These are phyloP conservation scores for Solidago caesia DNA, from an alignment of 129 eudicot genomes.

Conservation along the genomic window DNA sequence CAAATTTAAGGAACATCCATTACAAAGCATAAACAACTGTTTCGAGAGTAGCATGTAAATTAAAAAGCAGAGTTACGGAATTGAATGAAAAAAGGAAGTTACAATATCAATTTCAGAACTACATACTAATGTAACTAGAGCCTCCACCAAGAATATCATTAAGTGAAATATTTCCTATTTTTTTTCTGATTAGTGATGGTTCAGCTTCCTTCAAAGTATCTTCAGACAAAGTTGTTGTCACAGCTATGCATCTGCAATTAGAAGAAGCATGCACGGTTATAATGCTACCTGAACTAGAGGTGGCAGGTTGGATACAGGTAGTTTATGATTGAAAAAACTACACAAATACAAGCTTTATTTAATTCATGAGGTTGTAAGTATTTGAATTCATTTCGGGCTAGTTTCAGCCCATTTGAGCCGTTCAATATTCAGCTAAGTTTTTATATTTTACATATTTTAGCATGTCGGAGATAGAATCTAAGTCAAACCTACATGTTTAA, in stretches of 20 bases:
- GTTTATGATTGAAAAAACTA: conserved; percentile 4
- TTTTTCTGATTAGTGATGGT: conserved; percentile 77
- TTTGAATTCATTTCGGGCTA: background rate
- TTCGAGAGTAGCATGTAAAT: conserved; percentile 28
- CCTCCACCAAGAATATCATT: conserved; percentile 90
- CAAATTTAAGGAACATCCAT: conserved; percentile 30
- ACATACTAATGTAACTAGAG: conserved; percentile 82
- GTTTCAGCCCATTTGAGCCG: background rate
- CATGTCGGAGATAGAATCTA: background rate
- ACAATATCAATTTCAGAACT: conserved; percentile 38
- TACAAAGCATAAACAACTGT: conserved; percentile 37
- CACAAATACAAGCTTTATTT: background rate
- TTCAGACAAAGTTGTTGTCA: conserved; percentile 87
- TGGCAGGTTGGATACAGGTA: background rate
- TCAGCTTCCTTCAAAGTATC: conserved; percentile 61
- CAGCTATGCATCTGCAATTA: conserved; percentile 91
- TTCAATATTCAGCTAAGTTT: background rate
- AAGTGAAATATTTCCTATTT: conserved; percentile 75
- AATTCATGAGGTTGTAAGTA: background rate
- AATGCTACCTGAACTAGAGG: background rate
- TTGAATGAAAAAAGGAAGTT: conserved; percentile 28
- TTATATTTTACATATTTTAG: background rate
- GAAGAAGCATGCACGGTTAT: conserved; percentile 17
- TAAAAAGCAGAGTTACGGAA: conserved; percentile 26
- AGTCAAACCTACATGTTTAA: background rate